Evolutionary conservation across 495 filamentous ascomycete species (phyloP), one percentile per base, ranked within the genome.

Genomic region (Aspergillus baeticus): DNA sequence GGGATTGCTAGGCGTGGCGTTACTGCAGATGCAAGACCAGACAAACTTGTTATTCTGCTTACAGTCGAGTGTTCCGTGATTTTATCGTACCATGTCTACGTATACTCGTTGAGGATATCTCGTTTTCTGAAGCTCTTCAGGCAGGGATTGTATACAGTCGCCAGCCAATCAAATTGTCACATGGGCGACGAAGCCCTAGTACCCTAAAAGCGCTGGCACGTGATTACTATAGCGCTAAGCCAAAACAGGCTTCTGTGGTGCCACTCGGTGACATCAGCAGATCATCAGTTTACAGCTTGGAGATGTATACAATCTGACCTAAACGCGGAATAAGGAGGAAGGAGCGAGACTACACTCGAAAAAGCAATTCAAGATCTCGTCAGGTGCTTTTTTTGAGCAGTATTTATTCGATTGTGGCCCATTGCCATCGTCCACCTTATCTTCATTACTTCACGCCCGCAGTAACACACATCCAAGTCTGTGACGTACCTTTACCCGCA

Each of bases 401-500:
- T 29, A 29, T 29, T 29, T 29, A 29, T 29, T 4, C 26, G 4
- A 29, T 8, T 29, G 26, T 4, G 4, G 8, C 26, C 26, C 8
- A 29, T 29, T 29, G 4, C 4, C 3, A 8, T 8, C 26, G 26
- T 29, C 3, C 26, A 29, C 26, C 26, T 29, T 29, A 29, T 29
- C 26, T 29, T 4, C 26, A 4, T 8, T 37, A 18, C 3, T 42
- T 18, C 20, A 2, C 17, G 11, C 17, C 15, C 38, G 5, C 2
- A 43, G 41, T 13, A 15, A 13, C 35, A 5, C 35, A 37, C 4
- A n/a, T n/a, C n/a, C 10, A 37, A 54, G 56, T 67, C 65, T 55
- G 72, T 75, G 69, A 75, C 72, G 68, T 68, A 71, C 57, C 26
- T 34, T 42, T 58, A 57, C 66, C 70, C 67, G 68, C 70, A 68